A percentile compares a stretch with the other conserved stretches of the same genome.
Evolutionary conservation across 1,139 yeast species (phyloP).

Genomic region (Candida labiduridarum): DNA sequence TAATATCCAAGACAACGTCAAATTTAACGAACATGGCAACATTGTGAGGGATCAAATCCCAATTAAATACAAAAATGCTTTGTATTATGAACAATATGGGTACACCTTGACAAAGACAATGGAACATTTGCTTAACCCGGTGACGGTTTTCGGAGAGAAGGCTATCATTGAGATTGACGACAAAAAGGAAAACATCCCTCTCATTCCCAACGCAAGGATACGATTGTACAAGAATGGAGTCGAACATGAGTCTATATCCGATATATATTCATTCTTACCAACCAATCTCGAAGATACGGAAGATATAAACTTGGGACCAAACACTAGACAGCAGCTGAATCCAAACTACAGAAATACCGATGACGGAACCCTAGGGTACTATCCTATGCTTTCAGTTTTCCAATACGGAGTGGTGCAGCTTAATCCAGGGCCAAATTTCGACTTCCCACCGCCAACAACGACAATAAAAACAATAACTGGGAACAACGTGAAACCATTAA

Average conservation of each 20-base stretch:
- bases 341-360: conserved; percentile 57
- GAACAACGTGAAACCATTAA: conserved; percentile 47
- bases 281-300: conserved; percentile 30
- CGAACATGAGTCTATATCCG: conserved; percentile 58
- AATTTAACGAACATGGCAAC: conserved; percentile 30
- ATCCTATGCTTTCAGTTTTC: conserved; percentile 85
- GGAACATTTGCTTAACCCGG: conserved; percentile 77
- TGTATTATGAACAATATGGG: conserved; percentile 86
- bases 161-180: conserved; percentile 43
- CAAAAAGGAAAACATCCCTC: conserved; percentile 33
- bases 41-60: conserved; percentile 85
- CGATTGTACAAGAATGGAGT: conserved; percentile 78
- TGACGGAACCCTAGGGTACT: conserved; percentile 88
- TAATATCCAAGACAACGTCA: conserved; percentile 21
- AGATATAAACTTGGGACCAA: conserved; percentile 25
- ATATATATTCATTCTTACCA: conserved; percentile 78
- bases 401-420: conserved; percentile 76
- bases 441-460: conserved; percentile 38
- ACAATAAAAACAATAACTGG: conserved; percentile 16
- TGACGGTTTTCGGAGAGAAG: conserved; percentile 67
- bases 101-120: conserved; percentile 74
- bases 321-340: conserved; percentile 50
- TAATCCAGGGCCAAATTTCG: conserved; percentile 70
- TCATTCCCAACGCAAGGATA: conserved; percentile 60
- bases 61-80: conserved; percentile 73